phyloP scores from a whole-genome alignment of 1,284 basidiomycete genomes.

The Naganishia cerealis region DNA sequence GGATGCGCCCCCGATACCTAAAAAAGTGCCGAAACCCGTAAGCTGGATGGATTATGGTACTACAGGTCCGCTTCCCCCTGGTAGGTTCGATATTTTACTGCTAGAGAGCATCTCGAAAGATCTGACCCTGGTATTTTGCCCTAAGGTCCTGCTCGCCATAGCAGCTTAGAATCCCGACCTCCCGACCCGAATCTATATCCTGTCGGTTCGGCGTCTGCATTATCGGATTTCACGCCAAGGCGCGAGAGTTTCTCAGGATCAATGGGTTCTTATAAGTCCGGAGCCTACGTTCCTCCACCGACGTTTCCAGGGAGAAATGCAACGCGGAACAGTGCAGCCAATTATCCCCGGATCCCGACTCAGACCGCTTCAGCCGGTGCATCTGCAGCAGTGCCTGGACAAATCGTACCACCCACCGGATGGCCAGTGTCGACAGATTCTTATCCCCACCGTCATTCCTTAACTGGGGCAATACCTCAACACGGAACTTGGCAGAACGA shows the following conservation, averaged over 20 bases:
- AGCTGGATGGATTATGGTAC: constrained; percentile 30
- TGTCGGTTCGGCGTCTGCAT: neutral
- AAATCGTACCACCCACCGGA: neutral
- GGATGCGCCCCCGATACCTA: constrained; percentile 50
- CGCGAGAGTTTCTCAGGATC: constrained; percentile 13
- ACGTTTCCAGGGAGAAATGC: constrained; percentile 11
- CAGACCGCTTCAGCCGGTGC: neutral
- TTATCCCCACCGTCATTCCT: constrained; percentile 25
- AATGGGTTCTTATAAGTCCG: neutral
- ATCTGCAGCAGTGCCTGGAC: neutral
- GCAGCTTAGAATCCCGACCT: constrained; percentile 16
- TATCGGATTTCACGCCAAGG: neutral
- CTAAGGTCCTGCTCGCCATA: constrained; percentile 5
- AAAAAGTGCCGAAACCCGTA: constrained; percentile 46
- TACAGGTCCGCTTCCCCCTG: constrained; percentile 22
- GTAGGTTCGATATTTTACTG: neutral
- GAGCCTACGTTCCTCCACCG: constrained; percentile 18
- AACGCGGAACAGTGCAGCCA: neutral
- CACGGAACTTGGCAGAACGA: constrained; percentile 26
- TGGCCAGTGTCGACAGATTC: neutral
- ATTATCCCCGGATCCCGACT: neutral
- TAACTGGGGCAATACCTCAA: constrained; percentile 30
- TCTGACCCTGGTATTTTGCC: neutral
- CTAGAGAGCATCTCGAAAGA: neutral
- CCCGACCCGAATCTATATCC: neutral